Evolutionary conservation across 2,329 filamentous ascomycete genomes (phyloP), one percentile per base, ranked within the genome.

Genomic region (Xylariaceae sp.): DNA sequence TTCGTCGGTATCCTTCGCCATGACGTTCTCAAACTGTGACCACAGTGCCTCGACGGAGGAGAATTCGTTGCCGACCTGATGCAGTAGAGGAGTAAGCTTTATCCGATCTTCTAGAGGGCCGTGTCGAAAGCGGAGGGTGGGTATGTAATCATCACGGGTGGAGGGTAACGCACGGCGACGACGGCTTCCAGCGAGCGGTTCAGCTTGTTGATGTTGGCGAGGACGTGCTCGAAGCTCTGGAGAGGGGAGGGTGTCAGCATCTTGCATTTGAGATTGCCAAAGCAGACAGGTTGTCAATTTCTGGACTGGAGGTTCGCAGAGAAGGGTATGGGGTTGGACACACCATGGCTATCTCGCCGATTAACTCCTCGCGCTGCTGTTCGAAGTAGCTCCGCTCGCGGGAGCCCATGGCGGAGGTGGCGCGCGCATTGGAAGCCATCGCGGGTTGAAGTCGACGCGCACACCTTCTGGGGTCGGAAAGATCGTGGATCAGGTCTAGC

Each of bases 1-100:
- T 35, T 59, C 56, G 35, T 67, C 69, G 3, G 68, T 66, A 42
- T 85, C 77, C 57, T 85, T 87, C 8, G 80, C 87, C 90, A 96
- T 97, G 54, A 97, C 90, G 52, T 84, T 87, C 68, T 98, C 93
- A 60, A 98, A 97, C 58, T 95, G 89, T 30, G 87, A 94, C 93
- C 93, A 98, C 13, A 98, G 76, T 22, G 89, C 89, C 65, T 98
- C 93, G 33, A 98, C 93, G 3, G 89, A 90, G n/a, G 87, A 84
- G 67, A 98, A 96, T 60, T 98, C 93, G 65, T 95, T 95, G 29
- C 93, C 93, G 39, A 98, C 83, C 83, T 88, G 41, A 17, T 15
- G 11, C 34, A 16, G 9, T 35, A 22, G 22, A 15, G 15, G 9
- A 19, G 18, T 3, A 36, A 29, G n/a, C n/a, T n/a, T n/a, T n/a